phyloP scores from a whole-genome alignment of 805 yeast genomes.

The Schwanniomyces pseudopolymorphus region DNA sequence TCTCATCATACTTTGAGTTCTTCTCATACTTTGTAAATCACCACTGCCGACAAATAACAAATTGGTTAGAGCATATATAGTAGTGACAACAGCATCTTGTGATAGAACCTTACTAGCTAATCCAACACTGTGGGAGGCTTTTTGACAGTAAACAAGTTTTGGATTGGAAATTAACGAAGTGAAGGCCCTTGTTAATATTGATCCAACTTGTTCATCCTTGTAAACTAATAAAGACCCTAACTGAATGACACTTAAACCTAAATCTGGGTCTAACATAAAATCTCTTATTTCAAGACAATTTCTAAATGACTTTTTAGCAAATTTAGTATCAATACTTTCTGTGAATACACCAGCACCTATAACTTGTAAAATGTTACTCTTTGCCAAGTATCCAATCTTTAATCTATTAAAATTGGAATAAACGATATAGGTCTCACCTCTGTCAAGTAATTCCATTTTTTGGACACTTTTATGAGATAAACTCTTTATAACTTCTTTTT shows the following conservation, averaged over 20 bases:
- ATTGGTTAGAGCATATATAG: conserved; percentile 82
- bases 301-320: conserved; percentile 47
- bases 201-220: conserved; percentile 37
- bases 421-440: conserved; percentile 57
- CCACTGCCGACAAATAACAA: conserved; percentile 57
- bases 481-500: conserved; percentile 23
- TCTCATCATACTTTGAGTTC: conserved; percentile 31
- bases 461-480: conserved; percentile 35
- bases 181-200: conserved; percentile 43
- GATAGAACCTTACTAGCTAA: conserved; percentile 65
- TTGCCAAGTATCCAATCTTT: conserved; percentile 52
- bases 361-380: conserved; percentile 57
- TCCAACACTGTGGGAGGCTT: conserved; percentile 60
- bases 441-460: conserved; percentile 50
- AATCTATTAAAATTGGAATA: conserved; percentile 50
- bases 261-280: conserved; percentile 50
- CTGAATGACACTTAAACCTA: conserved; percentile 53
- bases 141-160: conserved; percentile 49
- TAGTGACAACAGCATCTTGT: conserved; percentile 80
- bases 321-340: conserved; percentile 44
- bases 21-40: conserved; percentile 23
- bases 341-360: conserved; percentile 55
- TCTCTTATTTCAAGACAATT: conserved; percentile 52
- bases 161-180: conserved; percentile 58
- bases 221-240: conserved; percentile 56